Percentiles rank a stretch among this genome's conserved stretches.
Evolutionary conservation across 768 basidiomycete genomes (phyloP).

Genomic region (Podaxis sp.): DNA sequence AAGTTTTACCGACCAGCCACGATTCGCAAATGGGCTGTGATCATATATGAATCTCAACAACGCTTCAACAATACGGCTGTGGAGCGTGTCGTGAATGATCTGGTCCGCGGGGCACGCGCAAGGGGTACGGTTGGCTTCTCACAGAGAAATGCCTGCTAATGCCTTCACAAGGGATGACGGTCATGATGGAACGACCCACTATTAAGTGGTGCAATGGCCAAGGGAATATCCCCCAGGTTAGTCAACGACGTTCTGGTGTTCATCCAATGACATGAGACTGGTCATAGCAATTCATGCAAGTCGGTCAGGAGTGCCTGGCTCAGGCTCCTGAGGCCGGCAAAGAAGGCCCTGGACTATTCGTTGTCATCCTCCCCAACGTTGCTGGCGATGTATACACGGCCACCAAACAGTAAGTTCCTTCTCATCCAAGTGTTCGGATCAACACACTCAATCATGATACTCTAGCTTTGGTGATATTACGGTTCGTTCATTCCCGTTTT

Average conservation of each 20-base stretch:
- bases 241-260: not conserved
- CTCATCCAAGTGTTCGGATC: not conserved
- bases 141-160: constrained; percentile 36
- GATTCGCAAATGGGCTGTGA: constrained; percentile 61
- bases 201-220: constrained; percentile 60
- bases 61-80: constrained; percentile 50
- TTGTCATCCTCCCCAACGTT: constrained; percentile 70
- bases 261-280: constrained; percentile 26
- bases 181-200: constrained; percentile 43
- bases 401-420: constrained; percentile 68
- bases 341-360: constrained; percentile 52
- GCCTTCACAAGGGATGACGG: constrained; percentile 54
- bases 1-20: constrained; percentile 52
- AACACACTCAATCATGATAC: not conserved
- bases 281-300: constrained; percentile 43
- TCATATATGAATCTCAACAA: constrained; percentile 57
- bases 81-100: constrained; percentile 50
- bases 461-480: constrained; percentile 63
- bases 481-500: constrained; percentile 18
- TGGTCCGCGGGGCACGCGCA: constrained; percentile 44
- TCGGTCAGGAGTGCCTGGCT: constrained; percentile 43
- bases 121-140: constrained; percentile 48
- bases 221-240: constrained; percentile 41
- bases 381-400: constrained; percentile 74
- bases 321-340: constrained; percentile 26